Evolutionary conservation across 441 rosid species (phyloP).

Genomic region (Brassica balearica): DNA sequence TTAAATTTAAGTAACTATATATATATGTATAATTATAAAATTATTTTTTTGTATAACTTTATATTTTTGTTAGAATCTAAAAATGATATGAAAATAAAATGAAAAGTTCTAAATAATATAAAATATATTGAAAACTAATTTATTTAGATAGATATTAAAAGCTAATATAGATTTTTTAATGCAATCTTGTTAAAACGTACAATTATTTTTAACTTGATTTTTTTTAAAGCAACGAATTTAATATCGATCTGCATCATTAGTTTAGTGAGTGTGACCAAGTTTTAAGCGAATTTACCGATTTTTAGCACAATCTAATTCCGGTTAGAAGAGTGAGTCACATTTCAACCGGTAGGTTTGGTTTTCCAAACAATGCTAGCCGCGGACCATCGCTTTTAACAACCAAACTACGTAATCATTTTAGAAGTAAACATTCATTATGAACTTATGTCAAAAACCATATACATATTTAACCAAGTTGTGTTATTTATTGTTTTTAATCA

Average conservation of each 20-base stretch:
- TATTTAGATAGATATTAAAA: too few species aligned
- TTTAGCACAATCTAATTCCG: background rate
- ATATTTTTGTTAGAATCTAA: background rate
- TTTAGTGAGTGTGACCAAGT: background rate
- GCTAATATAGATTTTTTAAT: too few species aligned
- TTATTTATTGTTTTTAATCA: background rate
- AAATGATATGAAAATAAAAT: too few species aligned
- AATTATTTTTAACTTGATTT: too few species aligned
- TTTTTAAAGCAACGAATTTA: too few species aligned
- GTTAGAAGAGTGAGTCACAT: background rate
- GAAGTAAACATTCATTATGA: background rate
- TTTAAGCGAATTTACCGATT: background rate
- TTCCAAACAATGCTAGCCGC: background rate
- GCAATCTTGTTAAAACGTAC: background rate
- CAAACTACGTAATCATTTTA: background rate
- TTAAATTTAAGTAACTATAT: too few species aligned
- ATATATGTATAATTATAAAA: too few species aligned
- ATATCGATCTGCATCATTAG: too few species aligned
- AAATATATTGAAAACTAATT: too few species aligned
- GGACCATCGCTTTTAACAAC: background rate
- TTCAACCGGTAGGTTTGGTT: background rate
- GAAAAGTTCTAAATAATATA: too few species aligned
- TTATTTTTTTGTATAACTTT: too few species aligned
- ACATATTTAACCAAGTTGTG: background rate
- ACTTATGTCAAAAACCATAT: background rate